A percentile compares a stretch with the other conserved stretches of the same genome.
These are phyloP conservation scores for Cadophora luteo-olivacea DNA, from an alignment of 2,329 filamentous ascomycete species.

Conservation along the genomic window DNA sequence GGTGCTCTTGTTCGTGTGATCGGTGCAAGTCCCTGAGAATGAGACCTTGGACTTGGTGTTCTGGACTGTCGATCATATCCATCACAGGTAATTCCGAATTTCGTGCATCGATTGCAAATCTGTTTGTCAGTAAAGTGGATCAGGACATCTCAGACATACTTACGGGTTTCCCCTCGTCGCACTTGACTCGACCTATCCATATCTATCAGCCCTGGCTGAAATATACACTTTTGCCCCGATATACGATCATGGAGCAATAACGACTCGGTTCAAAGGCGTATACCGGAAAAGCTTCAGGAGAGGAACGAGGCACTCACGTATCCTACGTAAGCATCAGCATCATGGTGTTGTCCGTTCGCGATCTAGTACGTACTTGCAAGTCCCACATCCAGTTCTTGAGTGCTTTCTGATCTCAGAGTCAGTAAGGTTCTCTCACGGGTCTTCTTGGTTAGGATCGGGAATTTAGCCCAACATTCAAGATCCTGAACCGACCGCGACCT, in stretches of 20 bases:
- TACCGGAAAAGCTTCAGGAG: background rate
- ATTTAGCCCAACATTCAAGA: background rate
- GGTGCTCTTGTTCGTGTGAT: background rate
- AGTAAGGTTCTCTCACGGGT: background rate
- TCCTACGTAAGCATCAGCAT: slow-evolving; percentile 8
- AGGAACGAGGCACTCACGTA: slow-evolving; percentile 19
- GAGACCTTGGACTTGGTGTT: background rate
- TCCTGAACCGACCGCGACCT: background rate
- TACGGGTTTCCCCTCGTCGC: slow-evolving; percentile 28
- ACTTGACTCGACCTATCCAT: slow-evolving; percentile 27
- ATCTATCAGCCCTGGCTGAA: background rate
- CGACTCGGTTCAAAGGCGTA: background rate
- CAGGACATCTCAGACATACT: background rate
- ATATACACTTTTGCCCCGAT: too few relatives aligned
- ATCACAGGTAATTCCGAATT: slow-evolving; percentile 25
- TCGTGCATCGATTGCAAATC: slow-evolving; percentile 25
- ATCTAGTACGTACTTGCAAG: slow-evolving; percentile 23
- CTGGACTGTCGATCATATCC: slow-evolving; percentile 21
- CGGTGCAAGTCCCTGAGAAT: background rate
- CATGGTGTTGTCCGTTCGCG: background rate
- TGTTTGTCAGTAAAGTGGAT: background rate
- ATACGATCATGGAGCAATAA: background rate
- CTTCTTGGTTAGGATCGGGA: background rate
- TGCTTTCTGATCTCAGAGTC: slow-evolving; percentile 8
- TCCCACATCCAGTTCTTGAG: slow-evolving; percentile 23